Evolutionary conservation across 805 yeast genomes (phyloP).

Genomic region (Candida maris): DNA sequence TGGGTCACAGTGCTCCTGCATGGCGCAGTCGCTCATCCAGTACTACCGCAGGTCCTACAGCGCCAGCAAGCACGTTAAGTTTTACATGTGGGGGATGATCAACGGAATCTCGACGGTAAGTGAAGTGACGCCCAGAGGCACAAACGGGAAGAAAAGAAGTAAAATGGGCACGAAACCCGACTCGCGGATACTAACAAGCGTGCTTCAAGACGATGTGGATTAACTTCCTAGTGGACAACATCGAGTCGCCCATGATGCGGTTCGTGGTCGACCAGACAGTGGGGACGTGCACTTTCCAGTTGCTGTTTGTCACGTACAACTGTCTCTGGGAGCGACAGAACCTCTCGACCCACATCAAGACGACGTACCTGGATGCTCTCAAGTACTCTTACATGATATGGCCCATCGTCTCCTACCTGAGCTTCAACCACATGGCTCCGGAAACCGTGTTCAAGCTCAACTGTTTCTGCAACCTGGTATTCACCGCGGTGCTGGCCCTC

Average conservation of each 20-base stretch:
- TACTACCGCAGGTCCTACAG: slow-evolving; percentile 21
- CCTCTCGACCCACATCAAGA: slow-evolving; percentile 29
- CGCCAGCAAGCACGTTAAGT: slow-evolving; percentile 38
- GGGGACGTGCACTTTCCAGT: slow-evolving; percentile 55
- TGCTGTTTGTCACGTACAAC: slow-evolving; percentile 44
- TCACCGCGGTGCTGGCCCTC: slow-evolving; percentile 51
- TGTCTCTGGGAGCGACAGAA: slow-evolving; percentile 54
- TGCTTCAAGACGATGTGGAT: slow-evolving; percentile 43
- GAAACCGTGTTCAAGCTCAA: slow-evolving; percentile 55
- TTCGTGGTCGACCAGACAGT: slow-evolving; percentile 51
- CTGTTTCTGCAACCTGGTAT: slow-evolving; percentile 52
- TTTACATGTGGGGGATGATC: slow-evolving; percentile 56
- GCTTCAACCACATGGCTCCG: slow-evolving; percentile 47
- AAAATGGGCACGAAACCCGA: no score
- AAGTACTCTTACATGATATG: slow-evolving; percentile 53
- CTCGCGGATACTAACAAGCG: no score
- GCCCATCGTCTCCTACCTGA: slow-evolving; percentile 53
- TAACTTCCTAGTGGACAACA: slow-evolving; percentile 36
- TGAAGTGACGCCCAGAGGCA: no score
- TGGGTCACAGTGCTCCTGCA: slow-evolving; percentile 27
- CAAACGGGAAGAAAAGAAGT: no score
- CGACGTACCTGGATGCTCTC: slow-evolving; percentile 44
- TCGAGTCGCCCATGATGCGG: slow-evolving; percentile 36
- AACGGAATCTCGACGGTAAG: slow-evolving; percentile 48
- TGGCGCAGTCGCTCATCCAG: slow-evolving; percentile 31